A percentile compares a stretch with the other conserved stretches of the same genome.
These are phyloP conservation scores for Pseudozyma sp. DNA, from an alignment of 1,284 basidiomycete genomes.

Conservation along the genomic window DNA sequence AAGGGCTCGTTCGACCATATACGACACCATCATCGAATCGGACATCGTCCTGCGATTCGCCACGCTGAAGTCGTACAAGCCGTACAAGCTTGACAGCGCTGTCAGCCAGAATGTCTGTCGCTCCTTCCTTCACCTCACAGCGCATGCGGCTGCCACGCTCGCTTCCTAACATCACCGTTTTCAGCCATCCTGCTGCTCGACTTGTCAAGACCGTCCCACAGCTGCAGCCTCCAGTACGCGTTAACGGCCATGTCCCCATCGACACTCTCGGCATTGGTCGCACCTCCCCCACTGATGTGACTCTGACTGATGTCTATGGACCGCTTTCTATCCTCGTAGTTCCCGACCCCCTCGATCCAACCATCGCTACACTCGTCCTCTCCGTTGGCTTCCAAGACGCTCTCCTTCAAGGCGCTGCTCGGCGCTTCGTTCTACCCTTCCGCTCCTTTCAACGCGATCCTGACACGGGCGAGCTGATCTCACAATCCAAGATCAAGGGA, in stretches of 20 bases:
- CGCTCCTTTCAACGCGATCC: constrained; percentile 41
- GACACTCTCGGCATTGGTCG: constrained; percentile 38
- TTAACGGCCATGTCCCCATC: constrained; percentile 37
- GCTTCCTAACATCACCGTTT: constrained; percentile 40
- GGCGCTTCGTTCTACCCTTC: constrained; percentile 49
- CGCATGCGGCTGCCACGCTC: constrained; percentile 9
- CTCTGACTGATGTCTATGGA: constrained; percentile 41
- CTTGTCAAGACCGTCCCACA: constrained; percentile 50
- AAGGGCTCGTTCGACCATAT: too few species aligned
- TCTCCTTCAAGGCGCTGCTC: constrained; percentile 23
- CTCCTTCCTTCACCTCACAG: not conserved
- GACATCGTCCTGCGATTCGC: too few species aligned
- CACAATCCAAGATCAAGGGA: constrained; percentile 20
- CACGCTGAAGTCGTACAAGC: too few species aligned
- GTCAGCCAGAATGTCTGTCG: not conserved
- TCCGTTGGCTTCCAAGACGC: constrained; percentile 33
- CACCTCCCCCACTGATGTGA: constrained; percentile 20
- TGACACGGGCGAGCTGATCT: constrained; percentile 17
- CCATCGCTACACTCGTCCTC: constrained; percentile 47
- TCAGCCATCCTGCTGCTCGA: constrained; percentile 43
- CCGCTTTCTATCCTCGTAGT: constrained; percentile 43
- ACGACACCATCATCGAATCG: too few species aligned
- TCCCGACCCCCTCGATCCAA: constrained; percentile 37
- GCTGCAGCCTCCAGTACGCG: constrained; percentile 18
- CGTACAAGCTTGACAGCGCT: too few species aligned